phyloP scores from a whole-genome alignment of 306 rosid genomes.

The Trifolium fragiferum region DNA sequence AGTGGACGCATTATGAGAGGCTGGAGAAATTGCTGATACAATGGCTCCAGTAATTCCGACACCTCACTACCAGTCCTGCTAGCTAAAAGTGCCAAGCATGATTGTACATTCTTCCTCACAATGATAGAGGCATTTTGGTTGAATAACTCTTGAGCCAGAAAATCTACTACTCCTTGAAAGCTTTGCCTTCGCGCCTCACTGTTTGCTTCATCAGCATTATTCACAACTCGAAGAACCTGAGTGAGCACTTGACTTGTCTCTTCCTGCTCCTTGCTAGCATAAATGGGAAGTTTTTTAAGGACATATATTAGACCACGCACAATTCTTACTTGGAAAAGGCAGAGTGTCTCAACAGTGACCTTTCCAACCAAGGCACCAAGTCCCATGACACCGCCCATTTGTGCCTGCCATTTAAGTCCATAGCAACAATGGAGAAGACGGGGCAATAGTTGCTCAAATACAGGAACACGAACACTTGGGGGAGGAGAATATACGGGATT shows the following conservation, averaged over 20 bases:
- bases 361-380: constrained; percentile 98
- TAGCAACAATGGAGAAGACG: constrained; percentile 98
- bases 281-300: constrained; percentile 90
- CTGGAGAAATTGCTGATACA: constrained; percentile 88
- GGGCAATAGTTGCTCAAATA: constrained; percentile 93
- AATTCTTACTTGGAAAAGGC: constrained; percentile 87
- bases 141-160: constrained; percentile 93
- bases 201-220: constrained; percentile 97
- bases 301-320: constrained; percentile 93
- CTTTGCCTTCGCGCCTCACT: constrained; percentile 92
- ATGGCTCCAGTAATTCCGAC: constrained; percentile 90
- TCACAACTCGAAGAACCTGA: constrained; percentile 98
- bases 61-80: constrained; percentile 99
- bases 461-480: constrained; percentile 94
- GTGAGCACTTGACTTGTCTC: constrained; percentile 99
- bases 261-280: constrained; percentile 97
- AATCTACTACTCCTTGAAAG: constrained; percentile 91
- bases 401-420: constrained; percentile 97
- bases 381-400: constrained; percentile 98
- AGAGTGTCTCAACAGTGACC: constrained; percentile 93
- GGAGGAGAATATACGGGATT: constrained; percentile 98
- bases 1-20: constrained; percentile 87
- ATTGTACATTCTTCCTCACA: constrained; percentile 96
- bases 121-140: constrained; percentile 89
- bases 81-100: constrained; percentile 93